These are phyloP conservation scores for Thielaviopsis euricoi DNA, from an alignment of 2,329 filamentous ascomycete genomes.

Conservation along the genomic window DNA sequence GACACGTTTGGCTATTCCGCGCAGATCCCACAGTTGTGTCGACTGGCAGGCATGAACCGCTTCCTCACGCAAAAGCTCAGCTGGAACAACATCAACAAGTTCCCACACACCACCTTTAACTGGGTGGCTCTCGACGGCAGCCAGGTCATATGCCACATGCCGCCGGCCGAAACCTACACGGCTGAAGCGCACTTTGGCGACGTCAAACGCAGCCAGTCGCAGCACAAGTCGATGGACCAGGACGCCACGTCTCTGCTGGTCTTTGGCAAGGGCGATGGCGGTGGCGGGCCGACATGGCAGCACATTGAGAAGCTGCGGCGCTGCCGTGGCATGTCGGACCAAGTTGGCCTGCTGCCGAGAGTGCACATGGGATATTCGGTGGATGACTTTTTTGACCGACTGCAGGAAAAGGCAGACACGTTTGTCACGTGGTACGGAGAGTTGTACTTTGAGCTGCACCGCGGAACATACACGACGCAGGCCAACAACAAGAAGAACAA, in stretches of 20 bases:
- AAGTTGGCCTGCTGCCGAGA: conserved; percentile 64
- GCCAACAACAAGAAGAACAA: conserved; percentile 96
- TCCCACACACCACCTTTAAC: conserved; percentile 96
- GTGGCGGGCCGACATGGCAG: conserved; percentile 84
- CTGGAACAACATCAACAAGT: conserved; percentile 99
- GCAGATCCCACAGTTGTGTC: conserved; percentile 84
- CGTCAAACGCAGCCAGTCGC: conserved; percentile 70
- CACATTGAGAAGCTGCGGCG: conserved; percentile 89
- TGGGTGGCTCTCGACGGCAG: conserved; percentile 94
- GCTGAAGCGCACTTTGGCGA: conserved; percentile 90
- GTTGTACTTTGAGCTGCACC: conserved; percentile 92
- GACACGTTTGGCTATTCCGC: conserved; percentile 97
- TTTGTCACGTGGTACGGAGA: conserved; percentile 97
- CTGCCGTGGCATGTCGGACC: conserved; percentile 82
- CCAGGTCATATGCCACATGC: conserved; percentile 96
- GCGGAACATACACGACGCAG: conserved; percentile 93
- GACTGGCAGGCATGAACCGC: conserved; percentile 84
- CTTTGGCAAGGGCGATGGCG: conserved; percentile 93
- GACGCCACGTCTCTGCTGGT: conserved; percentile 81
- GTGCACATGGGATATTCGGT: conserved; percentile 80
- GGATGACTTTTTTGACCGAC: conserved; percentile 79
- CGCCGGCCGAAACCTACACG: conserved; percentile 88
- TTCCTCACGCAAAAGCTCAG: conserved; percentile 98
- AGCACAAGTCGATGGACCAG: conserved; percentile 92
- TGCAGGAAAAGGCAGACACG: conserved; percentile 63